Evolutionary conservation across 1,284 basidiomycete species (phyloP), one percentile per base, ranked within the genome.

Genomic region (Trichosporon ovoides): DNA sequence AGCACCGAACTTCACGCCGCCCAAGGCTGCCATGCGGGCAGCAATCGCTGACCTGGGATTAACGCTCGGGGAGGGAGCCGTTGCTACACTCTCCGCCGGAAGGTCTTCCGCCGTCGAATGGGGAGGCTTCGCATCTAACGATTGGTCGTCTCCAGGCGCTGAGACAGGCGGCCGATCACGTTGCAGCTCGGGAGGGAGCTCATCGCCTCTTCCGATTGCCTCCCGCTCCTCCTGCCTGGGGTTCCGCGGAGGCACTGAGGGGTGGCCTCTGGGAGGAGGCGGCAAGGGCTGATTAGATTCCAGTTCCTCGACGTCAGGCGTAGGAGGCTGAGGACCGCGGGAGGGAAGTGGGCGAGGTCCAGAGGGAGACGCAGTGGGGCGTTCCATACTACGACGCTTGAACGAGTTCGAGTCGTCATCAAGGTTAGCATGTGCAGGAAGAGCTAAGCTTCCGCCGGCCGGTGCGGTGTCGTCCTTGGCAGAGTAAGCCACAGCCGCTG

Each of bases 11-110:
- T 88, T 83, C 43, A 90, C 85, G 36, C 89, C 92, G 31, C 89
- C 92, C 12, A 92, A 82, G 66, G 87, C 86, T 57, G 89, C 91
- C 90, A 94, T 92, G 57, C 90, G 83, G 31, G 87, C 90, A 31
- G 90, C 91, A 68, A 92, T 86, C 16, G 85, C 86, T 10, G 87
- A 86, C 22, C 28, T 48, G 2, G 43, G 43, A 16, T 48, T 48
- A 5, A 48, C 24, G 28, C 28, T 31, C 7, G 14, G 10, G 7
- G 43, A 22, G 2, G 28, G 43, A 7, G 43, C 43, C 7, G 43
- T 24, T 18, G 14, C 18, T 6, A 7, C 43, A 31, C 13, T 18
- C 43, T 48, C 43, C 2, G 22, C 22, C 16, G 43, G 14, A 22
- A 16, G 22, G 24, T 7, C 22, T 2, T 6, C 10, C 24, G 28